Evolutionary conservation across 1,284 basidiomycete genomes (phyloP).

Genomic region (Ustilago crameri): DNA sequence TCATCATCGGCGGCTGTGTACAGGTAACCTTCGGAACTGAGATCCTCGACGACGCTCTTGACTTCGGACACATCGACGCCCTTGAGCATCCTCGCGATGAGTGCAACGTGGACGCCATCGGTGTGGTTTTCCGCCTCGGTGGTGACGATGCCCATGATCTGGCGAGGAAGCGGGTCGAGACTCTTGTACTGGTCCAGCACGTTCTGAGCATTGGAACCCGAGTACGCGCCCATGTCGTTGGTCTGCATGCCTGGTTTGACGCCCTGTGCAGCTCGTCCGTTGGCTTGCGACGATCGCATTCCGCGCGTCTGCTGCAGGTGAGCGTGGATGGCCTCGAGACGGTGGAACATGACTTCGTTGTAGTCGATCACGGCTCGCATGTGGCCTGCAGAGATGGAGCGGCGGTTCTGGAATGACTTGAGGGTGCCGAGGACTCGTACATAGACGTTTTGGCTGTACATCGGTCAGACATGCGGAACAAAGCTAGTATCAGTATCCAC

Average conservation of each 20-base stretch:
- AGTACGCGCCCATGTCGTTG: conserved; percentile 49
- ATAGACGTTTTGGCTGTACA: conserved; percentile 78
- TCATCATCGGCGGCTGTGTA: conserved; percentile 62
- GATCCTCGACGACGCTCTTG: conserved; percentile 57
- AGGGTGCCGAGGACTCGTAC: conserved; percentile 89
- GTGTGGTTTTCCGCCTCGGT: conserved; percentile 49
- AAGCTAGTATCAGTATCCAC: conserved; percentile 7
- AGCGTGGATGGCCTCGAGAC: conserved; percentile 73
- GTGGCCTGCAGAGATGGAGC: conserved; percentile 74
- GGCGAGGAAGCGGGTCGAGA: conserved; percentile 39
- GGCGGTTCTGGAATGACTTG: conserved; percentile 84
- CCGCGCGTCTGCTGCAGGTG: conserved; percentile 57
- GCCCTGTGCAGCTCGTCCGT: conserved; percentile 9
- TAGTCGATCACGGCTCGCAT: conserved; percentile 74
- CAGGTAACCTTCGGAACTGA: conserved; percentile 58
- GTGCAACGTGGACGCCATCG: conserved; percentile 55
- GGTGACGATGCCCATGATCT: conserved; percentile 51
- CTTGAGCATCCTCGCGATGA: conserved; percentile 45
- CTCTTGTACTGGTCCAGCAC: conserved; percentile 41
- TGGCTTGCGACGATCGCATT: conserved; percentile 9
- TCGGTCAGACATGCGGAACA: neutral
- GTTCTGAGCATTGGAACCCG: conserved; percentile 32
- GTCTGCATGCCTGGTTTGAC: conserved; percentile 13
- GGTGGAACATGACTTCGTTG: conserved; percentile 86
- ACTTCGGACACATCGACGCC: conserved; percentile 38